Evolutionary conservation across 2,329 filamentous ascomycete species (phyloP).

Genomic region (Huntiella omanensis): DNA sequence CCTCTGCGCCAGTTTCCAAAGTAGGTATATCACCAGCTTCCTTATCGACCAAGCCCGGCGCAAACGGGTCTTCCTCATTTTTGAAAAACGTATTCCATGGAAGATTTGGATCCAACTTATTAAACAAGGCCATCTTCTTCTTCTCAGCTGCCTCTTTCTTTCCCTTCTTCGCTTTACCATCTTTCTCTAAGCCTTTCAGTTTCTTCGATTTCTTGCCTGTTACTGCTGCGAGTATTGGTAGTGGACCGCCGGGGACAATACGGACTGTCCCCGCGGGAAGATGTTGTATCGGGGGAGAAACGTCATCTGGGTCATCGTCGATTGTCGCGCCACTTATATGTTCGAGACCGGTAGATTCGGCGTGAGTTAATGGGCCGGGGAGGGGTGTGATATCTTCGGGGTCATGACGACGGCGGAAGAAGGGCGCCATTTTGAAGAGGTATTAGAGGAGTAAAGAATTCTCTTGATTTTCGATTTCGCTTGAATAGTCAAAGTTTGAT

Average conservation of each 20-base stretch:
- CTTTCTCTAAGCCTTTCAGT: too few species aligned
- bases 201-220: too few species aligned
- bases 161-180: too few species aligned
- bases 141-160: neutral
- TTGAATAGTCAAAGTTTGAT: too few species aligned
- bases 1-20: conserved; percentile 34
- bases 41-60: conserved; percentile 34
- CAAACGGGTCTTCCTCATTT: conserved; percentile 10
- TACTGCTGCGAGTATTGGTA: too few species aligned
- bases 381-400: conserved; percentile 26
- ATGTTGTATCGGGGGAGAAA: neutral
- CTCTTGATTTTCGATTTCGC: too few species aligned
- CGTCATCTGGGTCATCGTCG: conserved; percentile 23
- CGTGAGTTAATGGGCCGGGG: conserved; percentile 21
- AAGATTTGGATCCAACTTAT: conserved; percentile 39
- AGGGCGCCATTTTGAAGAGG: conserved; percentile 9
- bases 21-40: conserved; percentile 22
- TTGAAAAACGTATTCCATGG: conserved; percentile 38
- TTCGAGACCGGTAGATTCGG: conserved; percentile 23
- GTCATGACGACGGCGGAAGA: conserved; percentile 28
- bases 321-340: conserved; percentile 30
- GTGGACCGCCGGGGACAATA: neutral
- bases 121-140: conserved; percentile 1
- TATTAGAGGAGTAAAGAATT: too few species aligned
- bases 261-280: neutral